Base-by-base conservation (phyloP, 345 rosid genomes). In the Stellera chamaejasme region DNA sequence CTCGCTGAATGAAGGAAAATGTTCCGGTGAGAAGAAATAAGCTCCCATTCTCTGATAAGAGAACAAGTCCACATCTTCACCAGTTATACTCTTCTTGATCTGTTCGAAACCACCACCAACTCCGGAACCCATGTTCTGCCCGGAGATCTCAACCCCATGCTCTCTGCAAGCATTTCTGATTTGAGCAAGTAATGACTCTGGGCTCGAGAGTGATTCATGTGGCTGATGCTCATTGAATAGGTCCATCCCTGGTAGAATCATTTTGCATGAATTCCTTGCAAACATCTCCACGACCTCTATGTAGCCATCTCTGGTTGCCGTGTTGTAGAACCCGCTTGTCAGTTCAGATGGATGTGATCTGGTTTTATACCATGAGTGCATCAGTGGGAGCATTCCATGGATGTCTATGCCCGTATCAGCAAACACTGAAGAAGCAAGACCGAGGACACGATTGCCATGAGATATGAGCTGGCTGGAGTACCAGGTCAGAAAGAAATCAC, bases 31-130 rank as follows among this genome's bases (percentile, higher is more conserved):
- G 80, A 92, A 92, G 79, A 92, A 92, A 48, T 75, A 72, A 3
- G 94, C 98, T 67, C 98, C 98, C 98, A 88, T 92, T 69, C 98
- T 81, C 69, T 92, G 95, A 70, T 86, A 88, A 27, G 82, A 77
- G 65, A 88, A 88, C 72, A 78, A 59, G 57, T 75, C 82, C 13
- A 14, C 62, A 48, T 64, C 64, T 25, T 56, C 82, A 36, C 74
- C 77, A 5, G 54, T 64, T 41, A 82, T 48, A 26, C 73, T 81
- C 67, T 84, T 82, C 76, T 56, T 78, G 27, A 92, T 81, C 80
- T 75, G 85, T 70, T 82, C 78, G 27, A 88, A 79, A 48, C 82
- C 82, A 53, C 68, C 79, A 51, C 73, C 68, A 47, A 69, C 72
- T 62, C 69, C 70, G 0, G 74, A 41, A 10, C 53, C 73, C 0